phyloP scores from a whole-genome alignment of 257 asterid species.

The Schizonepeta tenuifolia region DNA sequence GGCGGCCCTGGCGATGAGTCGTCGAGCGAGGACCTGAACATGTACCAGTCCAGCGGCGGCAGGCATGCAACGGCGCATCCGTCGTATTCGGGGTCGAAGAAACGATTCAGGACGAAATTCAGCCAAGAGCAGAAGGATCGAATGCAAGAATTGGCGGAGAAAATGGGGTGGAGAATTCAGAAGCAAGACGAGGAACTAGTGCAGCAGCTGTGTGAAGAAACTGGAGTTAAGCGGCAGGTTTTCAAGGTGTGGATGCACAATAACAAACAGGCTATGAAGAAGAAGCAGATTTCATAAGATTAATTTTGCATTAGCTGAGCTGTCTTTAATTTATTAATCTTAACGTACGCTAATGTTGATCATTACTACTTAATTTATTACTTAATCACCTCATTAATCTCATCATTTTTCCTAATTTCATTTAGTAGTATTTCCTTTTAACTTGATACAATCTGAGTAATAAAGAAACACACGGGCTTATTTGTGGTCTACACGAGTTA shows the following conservation, averaged over 20 bases:
- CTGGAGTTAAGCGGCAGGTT: slow-evolving; percentile 67
- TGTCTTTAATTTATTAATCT: not conserved
- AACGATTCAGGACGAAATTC: slow-evolving; percentile 77
- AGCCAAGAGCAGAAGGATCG: slow-evolving; percentile 60
- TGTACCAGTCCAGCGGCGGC: slow-evolving; percentile 33
- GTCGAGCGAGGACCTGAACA: slow-evolving; percentile 66
- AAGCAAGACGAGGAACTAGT: slow-evolving; percentile 68
- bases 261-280: slow-evolving; percentile 75
- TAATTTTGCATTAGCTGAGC: not conserved
- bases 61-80: slow-evolving; percentile 31
- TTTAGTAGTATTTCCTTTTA: not conserved
- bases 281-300: slow-evolving; percentile 38
- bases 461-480: not conserved
- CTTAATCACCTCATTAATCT: not conserved
- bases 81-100: slow-evolving; percentile 40
- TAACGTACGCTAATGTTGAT: not conserved
- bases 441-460: not conserved
- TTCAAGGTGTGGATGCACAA: slow-evolving; percentile 93
- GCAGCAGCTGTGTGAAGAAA: slow-evolving; percentile 56
- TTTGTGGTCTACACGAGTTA: too few species aligned
- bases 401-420: not conserved
- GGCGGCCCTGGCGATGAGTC: slow-evolving; percentile 52
- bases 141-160: slow-evolving; percentile 75
- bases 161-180: slow-evolving; percentile 74
- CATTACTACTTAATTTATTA: too few species aligned